These are phyloP conservation scores for Hypoxylon subgilvum DNA, from an alignment of 495 filamentous ascomycete species.

Conservation along the genomic window DNA sequence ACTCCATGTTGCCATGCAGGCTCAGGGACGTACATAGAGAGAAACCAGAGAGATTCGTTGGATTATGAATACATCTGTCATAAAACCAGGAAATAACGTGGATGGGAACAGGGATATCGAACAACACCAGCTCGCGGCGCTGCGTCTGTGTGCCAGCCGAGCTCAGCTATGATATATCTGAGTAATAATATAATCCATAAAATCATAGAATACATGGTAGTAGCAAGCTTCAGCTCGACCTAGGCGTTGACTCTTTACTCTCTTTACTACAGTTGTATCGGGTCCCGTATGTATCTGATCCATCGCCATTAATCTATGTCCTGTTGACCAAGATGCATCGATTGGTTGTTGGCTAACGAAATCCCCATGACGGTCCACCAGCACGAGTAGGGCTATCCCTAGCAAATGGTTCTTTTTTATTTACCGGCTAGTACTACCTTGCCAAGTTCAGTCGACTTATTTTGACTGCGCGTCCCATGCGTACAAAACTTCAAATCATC, in stretches of 20 bases:
- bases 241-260: too few relatives aligned
- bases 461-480: constrained; percentile 3
- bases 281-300: constrained; percentile 5
- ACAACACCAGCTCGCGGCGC: constrained; percentile 14
- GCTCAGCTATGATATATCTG: constrained; percentile 14
- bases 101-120: constrained; percentile 20
- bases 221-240: constrained; percentile 23
- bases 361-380: constrained; percentile 27
- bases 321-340: constrained; percentile 6
- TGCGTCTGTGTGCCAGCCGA: constrained; percentile 15
- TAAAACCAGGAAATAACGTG: constrained; percentile 22
- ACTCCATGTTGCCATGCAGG: constrained; percentile 15
- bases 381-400: constrained; percentile 31
- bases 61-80: constrained; percentile 21
- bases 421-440: constrained; percentile 6
- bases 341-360: constrained; percentile 14
- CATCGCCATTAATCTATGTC: constrained; percentile 25
- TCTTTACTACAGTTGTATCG: too few relatives aligned
- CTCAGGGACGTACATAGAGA: constrained; percentile 16
- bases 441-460: neutral
- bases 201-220: neutral
- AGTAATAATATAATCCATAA: neutral
- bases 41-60: constrained; percentile 6
- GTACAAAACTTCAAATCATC: too few relatives aligned
- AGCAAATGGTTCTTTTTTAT: constrained; percentile 21